Conservation (phyloP, 352 stramenopile species). For the Thalassiosira mediterranea region DNA sequence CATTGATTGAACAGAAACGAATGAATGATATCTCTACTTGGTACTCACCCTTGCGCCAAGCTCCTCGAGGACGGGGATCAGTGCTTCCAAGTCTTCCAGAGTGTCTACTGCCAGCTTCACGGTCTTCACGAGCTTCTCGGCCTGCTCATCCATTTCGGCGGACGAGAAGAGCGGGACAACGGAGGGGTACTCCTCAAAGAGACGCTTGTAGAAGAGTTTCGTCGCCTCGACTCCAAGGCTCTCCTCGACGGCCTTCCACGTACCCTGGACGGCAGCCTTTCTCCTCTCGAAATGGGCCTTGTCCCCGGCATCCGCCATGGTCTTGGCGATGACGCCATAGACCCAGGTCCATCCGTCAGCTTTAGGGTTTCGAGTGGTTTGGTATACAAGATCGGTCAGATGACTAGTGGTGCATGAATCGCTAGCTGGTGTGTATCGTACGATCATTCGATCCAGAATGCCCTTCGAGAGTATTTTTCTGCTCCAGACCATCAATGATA, state of each 20-base stretch:
- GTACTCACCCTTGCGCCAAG: no score
- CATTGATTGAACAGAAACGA: no score
- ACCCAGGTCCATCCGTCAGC: constrained; percentile 30
- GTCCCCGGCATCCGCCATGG: constrained; percentile 33
- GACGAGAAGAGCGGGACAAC: neutral
- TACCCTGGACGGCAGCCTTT: neutral
- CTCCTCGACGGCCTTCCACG: constrained; percentile 6
- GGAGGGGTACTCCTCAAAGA: constrained; percentile 1
- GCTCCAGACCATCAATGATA: no score
- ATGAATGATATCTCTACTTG: no score
- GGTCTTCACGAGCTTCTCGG: constrained; percentile 9
- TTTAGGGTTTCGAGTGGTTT: no score
- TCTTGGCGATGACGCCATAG: constrained; percentile 17
- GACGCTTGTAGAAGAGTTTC: constrained; percentile 6
- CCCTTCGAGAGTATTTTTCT: no score
- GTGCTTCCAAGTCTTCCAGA: neutral
- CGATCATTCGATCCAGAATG: no score
- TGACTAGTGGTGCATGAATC: no score
- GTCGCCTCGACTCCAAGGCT: neutral
- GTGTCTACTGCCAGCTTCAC: neutral
- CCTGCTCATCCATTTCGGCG: constrained; percentile 7
- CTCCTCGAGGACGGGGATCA: constrained; percentile 8
- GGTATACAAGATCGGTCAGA: no score
- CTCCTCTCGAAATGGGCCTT: neutral
- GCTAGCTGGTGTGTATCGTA: no score